Base-by-base conservation (phyloP, 768 basidiomycete genomes). In the Gymnopilus junonius region DNA sequence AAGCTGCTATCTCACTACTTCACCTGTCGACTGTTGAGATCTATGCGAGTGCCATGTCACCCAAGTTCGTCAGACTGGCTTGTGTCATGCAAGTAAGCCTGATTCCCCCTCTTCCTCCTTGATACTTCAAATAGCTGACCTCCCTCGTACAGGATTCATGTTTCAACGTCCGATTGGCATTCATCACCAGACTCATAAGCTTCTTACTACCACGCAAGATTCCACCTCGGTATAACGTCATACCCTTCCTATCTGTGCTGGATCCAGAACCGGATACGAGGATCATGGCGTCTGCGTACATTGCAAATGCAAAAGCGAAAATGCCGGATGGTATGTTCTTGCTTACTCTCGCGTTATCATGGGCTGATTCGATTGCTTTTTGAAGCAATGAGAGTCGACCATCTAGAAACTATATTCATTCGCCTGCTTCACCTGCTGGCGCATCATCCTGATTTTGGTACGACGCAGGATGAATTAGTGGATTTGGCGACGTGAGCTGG, bases 381-480 rank as follows among this genome's bases (percentile, higher is more conserved):
- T 60, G 5, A 70, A 87, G 90, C 78, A 14, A 69, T 85, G 29
- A 82, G 84, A 45, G 77, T 93, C 15, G 83, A 88, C n/a, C 76
- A 86, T 55, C 83, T 96, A 59, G 97, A 98, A 73, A 77, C 90
- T 59, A 86, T 90, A 1, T 92, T 99, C 68, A 85, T 96, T 43
- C 90, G 97, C 12, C 77, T 99, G 4, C 82, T 99, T 10, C 92
- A 95, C 70, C 75, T 95, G 0, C 81, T 99, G 4, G 94, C 95
- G 0, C 96, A 97, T 71, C 97, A 99, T 73, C 97, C 97, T 4
- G 97, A 99, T 75, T 96, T 95, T 69, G 83, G 82, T 20, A 82
- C 80, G 45, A 81, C 83, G 2, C 83, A 85, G 37, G 91, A 92
- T 34, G 88, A 89, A 42, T 74, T 96, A 37, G 80, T 86, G 34